Base-by-base conservation (phyloP, 2,329 filamentous ascomycete species). In the Scytalidium lignicola region DNA sequence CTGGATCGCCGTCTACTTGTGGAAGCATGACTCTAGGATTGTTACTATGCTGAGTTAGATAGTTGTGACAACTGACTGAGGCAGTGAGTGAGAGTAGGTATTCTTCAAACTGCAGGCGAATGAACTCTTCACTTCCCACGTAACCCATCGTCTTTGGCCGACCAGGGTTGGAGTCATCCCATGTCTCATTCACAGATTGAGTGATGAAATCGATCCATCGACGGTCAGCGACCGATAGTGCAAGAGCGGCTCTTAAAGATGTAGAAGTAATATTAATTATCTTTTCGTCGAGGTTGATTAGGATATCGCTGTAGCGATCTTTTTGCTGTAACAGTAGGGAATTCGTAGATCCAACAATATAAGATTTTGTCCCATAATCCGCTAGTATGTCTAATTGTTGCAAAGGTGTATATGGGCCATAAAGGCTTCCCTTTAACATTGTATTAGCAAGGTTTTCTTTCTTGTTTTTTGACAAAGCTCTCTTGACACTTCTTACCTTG, bases 191-290 rank as follows among this genome's bases (percentile, higher is more conserved):
- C 19, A 99, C 89, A 37, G 90, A 88, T 60, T 96, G 89, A 0
- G 90, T 95, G 47, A 99, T 78, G 59, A 90, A 91, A 69, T 99
- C 93, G 58, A 99, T 96, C 92, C 93, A 99, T 50, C 93, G 80
- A 51, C 93, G 81, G 64, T 99, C 93, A 1, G 93, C 87, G 9
- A 84, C 84, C 0, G 93, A 93, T 2, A 99, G 80, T 1, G 80
- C 70, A 4, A 97, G 74, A 1, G 90, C 90, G 32, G 76, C 72
- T 44, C 86, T 84, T 13, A 99, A 75, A 4, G 89, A 88, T 1
- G 86, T 72, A 0, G 90, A 95, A 0, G 86, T 87, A 55, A 96
- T 88, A 60, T 82, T 92, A 58, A 97, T 83, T 2, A 82, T 87
- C 57, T 86, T 82, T 55, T 96, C 91, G 65, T 99, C 93, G 18